Conservation (phyloP, 345 rosid species). For the Salix caprea region DNA sequence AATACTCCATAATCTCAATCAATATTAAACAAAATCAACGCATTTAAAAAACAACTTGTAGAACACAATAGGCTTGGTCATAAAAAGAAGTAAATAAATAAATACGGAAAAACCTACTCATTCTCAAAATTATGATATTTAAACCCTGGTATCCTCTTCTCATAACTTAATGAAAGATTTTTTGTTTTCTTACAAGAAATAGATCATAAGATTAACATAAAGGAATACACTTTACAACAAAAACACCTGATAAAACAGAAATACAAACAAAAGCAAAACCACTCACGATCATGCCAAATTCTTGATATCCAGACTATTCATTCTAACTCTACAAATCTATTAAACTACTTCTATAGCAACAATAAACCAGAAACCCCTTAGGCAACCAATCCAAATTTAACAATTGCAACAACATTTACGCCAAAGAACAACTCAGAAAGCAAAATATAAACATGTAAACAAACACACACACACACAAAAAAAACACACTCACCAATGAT, state of each 20-base stretch:
- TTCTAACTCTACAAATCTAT: background rate
- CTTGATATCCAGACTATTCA: background rate
- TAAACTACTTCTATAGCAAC: background rate
- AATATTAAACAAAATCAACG: background rate
- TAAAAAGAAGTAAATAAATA: background rate
- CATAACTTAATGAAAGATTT: background rate
- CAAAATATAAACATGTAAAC: background rate
- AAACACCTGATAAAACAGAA: background rate
- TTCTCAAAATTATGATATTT: background rate
- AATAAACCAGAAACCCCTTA: background rate
- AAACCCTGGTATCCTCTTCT: background rate
- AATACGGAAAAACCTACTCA: background rate
- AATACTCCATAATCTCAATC: background rate
- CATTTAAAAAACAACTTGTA: background rate
- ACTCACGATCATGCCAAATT: background rate
- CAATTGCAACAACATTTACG: background rate
- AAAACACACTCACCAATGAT: background rate
- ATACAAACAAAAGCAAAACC: background rate
- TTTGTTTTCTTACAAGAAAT: background rate
- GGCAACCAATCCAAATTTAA: background rate
- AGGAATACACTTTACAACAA: background rate
- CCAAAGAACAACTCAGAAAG: background rate
- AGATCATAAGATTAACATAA: background rate
- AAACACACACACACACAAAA: background rate
- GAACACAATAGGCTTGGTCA: background rate